Base-by-base conservation (phyloP, 345 rosid species). In the Punica granatum region DNA sequence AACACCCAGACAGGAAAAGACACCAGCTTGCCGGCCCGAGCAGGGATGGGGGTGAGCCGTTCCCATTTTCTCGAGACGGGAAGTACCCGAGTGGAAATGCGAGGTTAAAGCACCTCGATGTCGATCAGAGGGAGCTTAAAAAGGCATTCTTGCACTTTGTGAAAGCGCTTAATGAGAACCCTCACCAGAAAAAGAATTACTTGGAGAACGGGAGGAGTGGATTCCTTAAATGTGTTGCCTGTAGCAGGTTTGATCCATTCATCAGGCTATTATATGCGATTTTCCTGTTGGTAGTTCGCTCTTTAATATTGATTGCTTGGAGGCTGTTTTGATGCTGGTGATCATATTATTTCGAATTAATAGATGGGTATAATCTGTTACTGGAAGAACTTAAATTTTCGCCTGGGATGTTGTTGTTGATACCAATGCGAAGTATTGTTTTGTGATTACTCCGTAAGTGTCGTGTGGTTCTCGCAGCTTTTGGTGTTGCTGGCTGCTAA, bases 131-230 rank as follows among this genome's bases (percentile, higher is more conserved):
- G 63, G 78, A 73, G 35, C 36, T 92, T 25, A 88, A 82, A 79
- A 92, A 86, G 72, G 85, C 90, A 6, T 92, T 92, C 83, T 75
- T 90, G 75, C 77, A 80, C 62, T 90, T 82, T 60, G 84, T 72
- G 34, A 95, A 92, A 84, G 54, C 78, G 25, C 69, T 86, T 56
- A 88, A 81, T 28, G 99, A 92, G 79, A 88, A 77, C 21, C 78
- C 81, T 7, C 56, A 36, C 2, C 87, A 78, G 73, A 95, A 81
- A 75, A 90, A 73, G 83, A 84, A 76, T 28, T 95, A 85, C 77
- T 77, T 88, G 80, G 98, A 91, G 79, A 76, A 87, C 28, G 98
- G 96, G 68, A 95, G 83, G 70, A 85, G 75, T 32, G 96, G 96
- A 14, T 80, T 89, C 59, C 83, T 92, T 67, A 87, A 75, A 28